Evolutionary conservation across 1,139 yeast species (phyloP).

Genomic region (Zygosaccharomyces sapae): DNA sequence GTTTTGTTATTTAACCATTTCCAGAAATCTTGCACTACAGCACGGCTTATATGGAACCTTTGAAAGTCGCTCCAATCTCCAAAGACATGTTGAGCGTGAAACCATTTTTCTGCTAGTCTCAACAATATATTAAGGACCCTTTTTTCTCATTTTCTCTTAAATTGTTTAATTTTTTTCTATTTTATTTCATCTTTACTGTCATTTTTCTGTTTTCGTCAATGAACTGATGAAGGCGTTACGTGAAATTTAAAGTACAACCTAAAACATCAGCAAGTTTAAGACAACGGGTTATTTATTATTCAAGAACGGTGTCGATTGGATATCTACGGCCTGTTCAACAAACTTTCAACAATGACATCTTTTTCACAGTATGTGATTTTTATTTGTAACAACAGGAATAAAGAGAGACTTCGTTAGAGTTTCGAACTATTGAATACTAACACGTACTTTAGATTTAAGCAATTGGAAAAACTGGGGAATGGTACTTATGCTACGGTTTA

Average conservation of each 20-base stretch:
- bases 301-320: background rate
- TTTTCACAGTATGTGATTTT: constrained; percentile 25
- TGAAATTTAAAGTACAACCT: constrained; percentile 3
- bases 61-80: too few relatives aligned
- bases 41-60: too few relatives aligned
- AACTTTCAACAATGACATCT: constrained; percentile 19
- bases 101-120: too few relatives aligned
- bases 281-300: background rate
- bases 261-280: background rate
- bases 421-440: background rate
- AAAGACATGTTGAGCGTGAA: too few relatives aligned
- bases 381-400: background rate
- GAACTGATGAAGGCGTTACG: background rate
- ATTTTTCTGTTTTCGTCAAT: constrained; percentile 5
- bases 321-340: background rate
- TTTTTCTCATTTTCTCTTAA: too few relatives aligned
- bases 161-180: background rate
- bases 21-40: too few relatives aligned
- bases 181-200: background rate
- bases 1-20: too few relatives aligned
- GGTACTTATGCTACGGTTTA: constrained; percentile 98
- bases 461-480: constrained; percentile 87
- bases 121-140: too few relatives aligned
- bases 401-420: background rate
- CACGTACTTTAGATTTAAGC: constrained; percentile 28